Evolutionary conservation across 805 yeast genomes (phyloP), one percentile per base, ranked within the genome.

Genomic region (Naumovozyma dairenensis): DNA sequence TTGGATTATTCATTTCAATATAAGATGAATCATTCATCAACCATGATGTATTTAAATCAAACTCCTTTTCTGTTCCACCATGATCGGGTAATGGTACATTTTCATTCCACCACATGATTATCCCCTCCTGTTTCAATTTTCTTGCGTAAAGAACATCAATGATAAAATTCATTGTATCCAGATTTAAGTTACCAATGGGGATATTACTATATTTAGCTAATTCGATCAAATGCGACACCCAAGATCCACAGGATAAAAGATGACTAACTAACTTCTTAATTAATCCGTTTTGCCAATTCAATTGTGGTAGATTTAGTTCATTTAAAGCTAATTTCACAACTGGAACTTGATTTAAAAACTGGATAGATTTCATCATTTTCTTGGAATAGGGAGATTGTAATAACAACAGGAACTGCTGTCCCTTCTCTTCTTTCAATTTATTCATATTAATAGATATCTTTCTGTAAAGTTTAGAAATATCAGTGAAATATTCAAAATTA

Each of bases 21-120:
- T 84, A 77, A 22, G 73, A 75, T 28, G 77, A 60, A 22, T 76
- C 79, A 38, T 74, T 80, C 42, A 65, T 57, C 10, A 58, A 46
- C 32, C 46, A 46, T 4, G 54, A 46, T 15, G 48, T 42, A 16
- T 62, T 52, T 8, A 62, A 41, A 37, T 74, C 75, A 7, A 61
- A 63, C 47, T 81, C 92, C 45, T 69, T 72, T 53, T 85, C 87
- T 28, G 62, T 51, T 1, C 94, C 95, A 20, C 95, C 96, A 48
- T 73, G 78, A 49, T 85, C 96, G 0, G 96, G 89, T 29, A 70
- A 57, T 1, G 89, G 81, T 14, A 48, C 39, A 13, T 67, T 66
- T 3, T 77, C 72, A 0, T 94, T 82, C 97, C 98, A 92, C 97
- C 98, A 92, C 20, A 93, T 61, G 5, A 89, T 79, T 26, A 82